Percentiles rank a stretch among this genome's conserved stretches.
Evolutionary conservation across 2,329 filamentous ascomycete species (phyloP).

Genomic region (Metarhizium guizhouense): DNA sequence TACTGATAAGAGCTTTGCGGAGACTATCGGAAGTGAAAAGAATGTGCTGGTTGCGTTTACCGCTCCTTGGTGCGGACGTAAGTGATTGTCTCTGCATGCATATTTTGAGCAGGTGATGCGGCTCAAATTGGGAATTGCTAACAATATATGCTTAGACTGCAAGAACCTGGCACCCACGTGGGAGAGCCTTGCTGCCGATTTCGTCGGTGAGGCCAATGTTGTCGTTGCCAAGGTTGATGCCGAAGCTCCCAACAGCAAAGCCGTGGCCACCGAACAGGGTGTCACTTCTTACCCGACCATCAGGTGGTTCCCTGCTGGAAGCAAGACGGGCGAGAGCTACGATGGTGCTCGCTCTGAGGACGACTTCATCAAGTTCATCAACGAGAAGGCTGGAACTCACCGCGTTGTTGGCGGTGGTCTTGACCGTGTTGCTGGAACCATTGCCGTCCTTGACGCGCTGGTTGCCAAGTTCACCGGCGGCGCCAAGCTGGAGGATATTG

Average conservation of each 20-base stretch:
- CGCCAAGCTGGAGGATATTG: slow-evolving; percentile 51
- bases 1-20: slow-evolving; percentile 69
- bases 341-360: slow-evolving; percentile 66
- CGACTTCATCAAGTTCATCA: slow-evolving; percentile 72
- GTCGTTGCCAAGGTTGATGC: slow-evolving; percentile 93
- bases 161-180: slow-evolving; percentile 85
- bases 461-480: slow-evolving; percentile 65
- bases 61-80: slow-evolving; percentile 97
- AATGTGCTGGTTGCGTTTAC: slow-evolving; percentile 94
- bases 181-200: slow-evolving; percentile 80
- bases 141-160: slow-evolving; percentile 59
- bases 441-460: slow-evolving; percentile 67
- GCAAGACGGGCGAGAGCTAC: slow-evolving; percentile 63
- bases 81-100: slow-evolving; percentile 32
- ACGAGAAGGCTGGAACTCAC: slow-evolving; percentile 82
- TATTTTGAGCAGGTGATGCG: no score
- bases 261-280: slow-evolving; percentile 63
- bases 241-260: slow-evolving; percentile 78
- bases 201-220: slow-evolving; percentile 66
- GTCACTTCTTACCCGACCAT: slow-evolving; percentile 90
- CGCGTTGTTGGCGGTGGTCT: slow-evolving; percentile 74
- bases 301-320: slow-evolving; percentile 91
- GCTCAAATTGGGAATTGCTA: neutral
- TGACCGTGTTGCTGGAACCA: slow-evolving; percentile 69
- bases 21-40: slow-evolving; percentile 74